phyloP scores from a whole-genome alignment of 352 stramenopile species.

The Hyaloperonospora arabidopsidis region DNA sequence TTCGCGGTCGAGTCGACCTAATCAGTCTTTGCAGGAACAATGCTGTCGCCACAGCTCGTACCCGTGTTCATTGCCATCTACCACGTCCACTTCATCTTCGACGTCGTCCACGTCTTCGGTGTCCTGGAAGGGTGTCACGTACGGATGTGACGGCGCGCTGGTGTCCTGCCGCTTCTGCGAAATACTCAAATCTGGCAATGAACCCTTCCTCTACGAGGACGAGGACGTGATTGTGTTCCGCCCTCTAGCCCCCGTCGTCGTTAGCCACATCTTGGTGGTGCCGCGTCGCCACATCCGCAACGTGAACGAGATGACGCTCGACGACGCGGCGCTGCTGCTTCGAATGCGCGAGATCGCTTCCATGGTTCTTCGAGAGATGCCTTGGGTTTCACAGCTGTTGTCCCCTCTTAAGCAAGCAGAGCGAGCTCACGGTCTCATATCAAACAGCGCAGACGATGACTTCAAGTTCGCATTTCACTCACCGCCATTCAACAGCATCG shows the following conservation, averaged over 20 bases:
- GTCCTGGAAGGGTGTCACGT: slow-evolving; percentile 70
- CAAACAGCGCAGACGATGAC: slow-evolving; percentile 24
- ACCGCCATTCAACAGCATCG: slow-evolving; percentile 85
- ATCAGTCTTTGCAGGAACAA: slow-evolving; percentile 12
- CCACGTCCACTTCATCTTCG: slow-evolving; percentile 18
- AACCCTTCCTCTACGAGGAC: slow-evolving; percentile 79
- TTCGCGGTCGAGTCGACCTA: slow-evolving; percentile 17
- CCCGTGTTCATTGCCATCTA: slow-evolving; percentile 17
- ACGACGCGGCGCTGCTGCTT: slow-evolving; percentile 51
- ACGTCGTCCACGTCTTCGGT: slow-evolving; percentile 32
- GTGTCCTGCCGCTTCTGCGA: slow-evolving; percentile 79
- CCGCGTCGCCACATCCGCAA: slow-evolving; percentile 79
- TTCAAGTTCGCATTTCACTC: slow-evolving; percentile 80
- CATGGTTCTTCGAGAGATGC: slow-evolving; percentile 41
- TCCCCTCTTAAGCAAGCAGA: slow-evolving; percentile 15
- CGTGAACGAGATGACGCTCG: slow-evolving; percentile 63
- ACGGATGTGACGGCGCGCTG: slow-evolving; percentile 48
- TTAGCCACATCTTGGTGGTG: slow-evolving; percentile 76
- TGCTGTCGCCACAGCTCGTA: slow-evolving; percentile 15
- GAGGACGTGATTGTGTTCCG: slow-evolving; percentile 70
- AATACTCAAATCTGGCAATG: slow-evolving; percentile 53
- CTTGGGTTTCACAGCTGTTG: slow-evolving; percentile 18
- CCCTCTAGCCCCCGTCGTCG: slow-evolving; percentile 54
- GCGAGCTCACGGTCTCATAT: slow-evolving; percentile 10
- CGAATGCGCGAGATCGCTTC: slow-evolving; percentile 65